Base-by-base conservation (phyloP, 768 basidiomycete genomes). In the Lyophyllum decastes region DNA sequence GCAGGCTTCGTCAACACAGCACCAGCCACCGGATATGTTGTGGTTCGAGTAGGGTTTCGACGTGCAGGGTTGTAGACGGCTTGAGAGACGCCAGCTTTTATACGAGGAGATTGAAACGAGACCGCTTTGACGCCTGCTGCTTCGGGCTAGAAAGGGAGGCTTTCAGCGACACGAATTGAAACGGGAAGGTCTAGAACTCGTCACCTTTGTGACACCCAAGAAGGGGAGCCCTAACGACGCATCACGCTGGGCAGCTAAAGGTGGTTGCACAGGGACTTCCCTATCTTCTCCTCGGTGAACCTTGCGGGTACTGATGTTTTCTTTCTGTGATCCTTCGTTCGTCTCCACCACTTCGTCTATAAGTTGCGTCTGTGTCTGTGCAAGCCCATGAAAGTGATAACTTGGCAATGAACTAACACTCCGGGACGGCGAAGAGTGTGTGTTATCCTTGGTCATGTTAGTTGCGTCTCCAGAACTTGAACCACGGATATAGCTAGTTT, bases 301-400 rank as follows among this genome's bases (percentile, higher is more conserved):
- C 21, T 30, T 51, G 55, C 55, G 52, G 4, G 66, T 50, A 12
- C 64, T 68, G 26, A 78, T 71, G 58, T 82, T 83, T 70, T 85
- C 85, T 66, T 84, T 82, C 66, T 83, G 85, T 0, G 81, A 83
- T 22, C 78, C 77, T 54, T 73, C 77, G 33, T 70, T 70, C 1
- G 57, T 53, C 2, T 70, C 67, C 17, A 73, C 68, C 30, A 75
- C 73, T 4, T 74, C 72, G 27, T 69, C 72, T 9, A 69, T 49
- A 14, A 66, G 60, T 58, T 81, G 81, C 0, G 78, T 78, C 61
- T 87, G 82, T 0, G 83, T 80, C 63, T 86, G 82, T 1, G 83
- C 83, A 19, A 88, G 73, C 2, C 84, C 87, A 62, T 84, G 80
- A 58, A 84, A 78, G 64, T 83, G 79, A 69, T 87, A 86, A 54